A percentile compares a stretch with the other conserved stretches of the same genome.
phyloP scores from a whole-genome alignment of 176 grass and related monocot genomes.

The Triticum monococcum region DNA sequence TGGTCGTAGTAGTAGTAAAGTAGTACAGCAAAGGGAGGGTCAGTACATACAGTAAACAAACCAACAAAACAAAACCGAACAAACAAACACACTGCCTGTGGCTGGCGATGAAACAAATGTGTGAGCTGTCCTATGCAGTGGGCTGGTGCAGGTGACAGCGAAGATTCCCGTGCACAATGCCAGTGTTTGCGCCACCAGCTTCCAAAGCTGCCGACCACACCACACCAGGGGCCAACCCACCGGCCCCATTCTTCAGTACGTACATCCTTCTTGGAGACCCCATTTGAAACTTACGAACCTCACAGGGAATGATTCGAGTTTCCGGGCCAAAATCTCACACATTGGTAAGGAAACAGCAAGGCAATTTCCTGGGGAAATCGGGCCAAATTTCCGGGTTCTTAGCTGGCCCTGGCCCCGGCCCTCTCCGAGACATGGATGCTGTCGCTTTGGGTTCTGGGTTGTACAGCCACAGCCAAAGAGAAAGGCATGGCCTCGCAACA shows the following conservation, averaged over 20 bases:
- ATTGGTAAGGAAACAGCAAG: background rate
- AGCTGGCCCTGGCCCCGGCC: background rate
- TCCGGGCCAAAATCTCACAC: background rate
- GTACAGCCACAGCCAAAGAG: background rate
- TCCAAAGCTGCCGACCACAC: slow-evolving; percentile 8
- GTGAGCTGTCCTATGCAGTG: slow-evolving; percentile 10
- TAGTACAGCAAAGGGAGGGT: background rate
- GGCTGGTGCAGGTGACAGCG: background rate
- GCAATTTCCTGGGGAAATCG: background rate
- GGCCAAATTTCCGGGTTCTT: background rate
- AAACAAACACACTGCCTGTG: background rate
- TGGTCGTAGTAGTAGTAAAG: background rate
- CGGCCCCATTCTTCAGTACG: background rate
- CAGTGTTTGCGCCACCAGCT: slow-evolving; percentile 12
- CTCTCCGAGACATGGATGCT: background rate
- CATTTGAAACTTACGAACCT: background rate
- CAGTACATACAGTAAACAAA: background rate
- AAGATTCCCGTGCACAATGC: slow-evolving; percentile 3
- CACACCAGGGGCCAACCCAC: background rate
- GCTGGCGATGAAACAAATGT: slow-evolving; percentile 13
- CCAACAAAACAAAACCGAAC: background rate
- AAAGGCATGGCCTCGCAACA: background rate
- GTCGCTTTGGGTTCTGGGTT: background rate
- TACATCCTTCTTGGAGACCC: background rate
- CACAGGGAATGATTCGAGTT: background rate